Evolutionary conservation across 139 green algal species (phyloP).

Genomic region (Gonium pectorale): DNA sequence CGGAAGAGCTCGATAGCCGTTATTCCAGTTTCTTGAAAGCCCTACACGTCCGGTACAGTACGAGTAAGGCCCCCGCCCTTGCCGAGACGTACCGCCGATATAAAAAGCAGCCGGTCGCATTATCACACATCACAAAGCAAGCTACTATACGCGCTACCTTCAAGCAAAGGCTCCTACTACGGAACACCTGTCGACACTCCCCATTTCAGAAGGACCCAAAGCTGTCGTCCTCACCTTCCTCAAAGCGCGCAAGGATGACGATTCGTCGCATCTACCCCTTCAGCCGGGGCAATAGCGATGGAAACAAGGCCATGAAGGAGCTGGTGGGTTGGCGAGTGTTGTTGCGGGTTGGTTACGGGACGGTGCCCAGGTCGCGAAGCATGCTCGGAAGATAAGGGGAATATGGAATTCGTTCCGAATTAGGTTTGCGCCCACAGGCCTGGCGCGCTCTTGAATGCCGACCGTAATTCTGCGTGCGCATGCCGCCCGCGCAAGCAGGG

Average conservation of each 20-base stretch:
- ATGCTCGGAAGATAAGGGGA: not conserved
- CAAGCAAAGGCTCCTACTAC: too few species aligned
- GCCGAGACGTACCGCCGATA: too few species aligned
- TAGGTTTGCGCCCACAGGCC: not conserved
- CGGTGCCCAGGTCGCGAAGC: not conserved
- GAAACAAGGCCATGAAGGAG: constrained; percentile 74
- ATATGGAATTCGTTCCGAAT: not conserved
- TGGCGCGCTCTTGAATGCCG: not conserved
- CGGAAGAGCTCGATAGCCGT: too few species aligned
- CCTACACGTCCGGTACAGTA: too few species aligned
- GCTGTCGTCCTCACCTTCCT: too few species aligned
- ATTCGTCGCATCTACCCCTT: constrained; percentile 70
- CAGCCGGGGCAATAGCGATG: constrained; percentile 61
- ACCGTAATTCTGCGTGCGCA: not conserved
- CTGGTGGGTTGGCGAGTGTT: constrained; percentile 49
- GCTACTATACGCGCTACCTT: too few species aligned
- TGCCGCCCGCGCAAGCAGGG: not conserved
- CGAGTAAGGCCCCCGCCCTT: too few species aligned
- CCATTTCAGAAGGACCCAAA: too few species aligned
- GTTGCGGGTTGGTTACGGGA: not conserved
- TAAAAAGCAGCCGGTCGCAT: too few species aligned
- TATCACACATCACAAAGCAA: too few species aligned
- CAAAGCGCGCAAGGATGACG: constrained; percentile 12
- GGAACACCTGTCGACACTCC: too few species aligned
- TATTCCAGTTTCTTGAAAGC: too few species aligned